These are phyloP conservation scores for Alternaria atra DNA, from an alignment of 2,329 filamentous ascomycete genomes.

Conservation along the genomic window DNA sequence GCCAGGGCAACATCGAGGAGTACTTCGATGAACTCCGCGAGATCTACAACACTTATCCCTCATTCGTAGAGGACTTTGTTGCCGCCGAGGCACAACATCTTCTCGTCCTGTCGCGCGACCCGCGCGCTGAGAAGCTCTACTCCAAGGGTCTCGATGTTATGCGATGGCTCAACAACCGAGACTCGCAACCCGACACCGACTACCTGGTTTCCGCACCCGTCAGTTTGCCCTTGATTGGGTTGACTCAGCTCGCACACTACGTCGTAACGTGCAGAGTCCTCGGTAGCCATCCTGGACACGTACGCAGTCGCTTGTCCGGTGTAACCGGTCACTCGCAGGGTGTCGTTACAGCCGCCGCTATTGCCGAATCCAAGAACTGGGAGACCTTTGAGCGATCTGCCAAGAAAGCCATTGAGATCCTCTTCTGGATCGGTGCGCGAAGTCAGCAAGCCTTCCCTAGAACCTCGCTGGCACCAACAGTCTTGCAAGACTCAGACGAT, in stretches of 20 bases:
- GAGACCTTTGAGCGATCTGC: constrained; percentile 86
- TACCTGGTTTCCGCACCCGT: constrained; percentile 67
- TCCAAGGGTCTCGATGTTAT: constrained; percentile 96
- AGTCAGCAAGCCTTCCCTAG: constrained; percentile 97
- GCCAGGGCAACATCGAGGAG: constrained; percentile 98
- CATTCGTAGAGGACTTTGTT: constrained; percentile 88
- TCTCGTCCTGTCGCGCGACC: constrained; percentile 82
- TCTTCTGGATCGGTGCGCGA: constrained; percentile 98
- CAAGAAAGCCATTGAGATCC: constrained; percentile 82
- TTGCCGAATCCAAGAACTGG: constrained; percentile 91
- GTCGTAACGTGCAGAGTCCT: constrained; percentile 92
- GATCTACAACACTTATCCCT: constrained; percentile 88
- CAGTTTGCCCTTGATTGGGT: constrained; percentile 93
- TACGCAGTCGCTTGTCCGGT: constrained; percentile 84
- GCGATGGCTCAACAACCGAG: constrained; percentile 88
- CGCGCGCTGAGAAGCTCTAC: constrained; percentile 92
- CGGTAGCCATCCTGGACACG: constrained; percentile 86
- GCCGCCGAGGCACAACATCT: constrained; percentile 83
- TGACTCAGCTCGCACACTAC: constrained; percentile 96
- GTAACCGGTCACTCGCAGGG: constrained; percentile 97
- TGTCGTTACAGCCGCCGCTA: constrained; percentile 90
- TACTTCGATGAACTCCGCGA: constrained; percentile 98
- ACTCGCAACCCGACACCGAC: constrained; percentile 90
- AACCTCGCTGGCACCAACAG: constrained; percentile 89
- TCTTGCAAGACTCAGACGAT: constrained; percentile 91